Percentiles rank a stretch among this genome's conserved stretches.
phyloP scores from a whole-genome alignment of 495 filamentous ascomycete genomes.

The Hypoxylon trugodes region DNA sequence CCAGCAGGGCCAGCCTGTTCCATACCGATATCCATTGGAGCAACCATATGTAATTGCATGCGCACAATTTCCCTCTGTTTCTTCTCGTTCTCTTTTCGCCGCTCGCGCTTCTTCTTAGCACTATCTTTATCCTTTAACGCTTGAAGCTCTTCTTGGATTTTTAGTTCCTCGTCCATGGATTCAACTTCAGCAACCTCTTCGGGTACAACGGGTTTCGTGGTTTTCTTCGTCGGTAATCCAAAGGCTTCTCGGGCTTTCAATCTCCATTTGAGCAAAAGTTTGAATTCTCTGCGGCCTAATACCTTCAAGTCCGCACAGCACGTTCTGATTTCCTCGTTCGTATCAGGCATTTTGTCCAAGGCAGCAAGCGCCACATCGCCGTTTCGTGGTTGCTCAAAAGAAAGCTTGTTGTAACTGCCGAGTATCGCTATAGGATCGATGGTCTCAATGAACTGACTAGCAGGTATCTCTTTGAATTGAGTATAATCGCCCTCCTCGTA shows the following conservation, averaged over 20 bases:
- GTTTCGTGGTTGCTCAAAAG: conserved; percentile 77
- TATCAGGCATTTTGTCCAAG: conserved; percentile 89
- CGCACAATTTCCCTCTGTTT: conserved; percentile 90
- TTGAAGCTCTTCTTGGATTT: conserved; percentile 86
- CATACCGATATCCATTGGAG: conserved; percentile 94
- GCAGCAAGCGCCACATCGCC: conserved; percentile 89
- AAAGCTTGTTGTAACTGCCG: conserved; percentile 82
- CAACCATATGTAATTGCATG: conserved; percentile 96
- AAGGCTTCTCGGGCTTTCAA: conserved; percentile 90
- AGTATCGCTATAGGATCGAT: conserved; percentile 96
- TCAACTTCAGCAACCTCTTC: conserved; percentile 83
- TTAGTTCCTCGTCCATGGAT: conserved; percentile 92
- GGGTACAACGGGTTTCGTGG: conserved; percentile 53
- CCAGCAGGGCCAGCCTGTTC: conserved; percentile 84
- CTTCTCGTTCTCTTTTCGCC: conserved; percentile 84
- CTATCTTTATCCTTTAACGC: conserved; percentile 79
- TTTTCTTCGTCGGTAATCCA: conserved; percentile 82
- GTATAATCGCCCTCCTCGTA: conserved; percentile 97
- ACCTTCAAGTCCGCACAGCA: conserved; percentile 92
- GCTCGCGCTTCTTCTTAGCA: conserved; percentile 77
- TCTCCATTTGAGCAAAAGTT: conserved; percentile 90
- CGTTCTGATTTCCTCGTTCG: conserved; percentile 82
- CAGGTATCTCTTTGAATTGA: conserved; percentile 87
- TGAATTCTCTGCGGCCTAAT: conserved; percentile 93
- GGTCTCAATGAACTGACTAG: conserved; percentile 93